These are phyloP conservation scores for Calophaca sinica DNA, from an alignment of 306 rosid species.

Conservation along the genomic window DNA sequence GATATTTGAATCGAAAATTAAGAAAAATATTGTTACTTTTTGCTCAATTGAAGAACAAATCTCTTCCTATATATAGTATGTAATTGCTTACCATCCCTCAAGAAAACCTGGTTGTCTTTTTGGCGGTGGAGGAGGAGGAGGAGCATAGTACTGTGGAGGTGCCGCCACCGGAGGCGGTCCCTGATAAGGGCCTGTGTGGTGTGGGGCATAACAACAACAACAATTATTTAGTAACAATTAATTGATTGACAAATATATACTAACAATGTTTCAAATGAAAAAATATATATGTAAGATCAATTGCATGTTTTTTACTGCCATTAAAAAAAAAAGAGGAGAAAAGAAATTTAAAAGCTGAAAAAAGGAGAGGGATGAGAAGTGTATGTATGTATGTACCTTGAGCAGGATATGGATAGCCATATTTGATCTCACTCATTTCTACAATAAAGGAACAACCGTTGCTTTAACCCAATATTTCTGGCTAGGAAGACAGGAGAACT, in stretches of 20 bases:
- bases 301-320: neutral
- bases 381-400: conserved; percentile 55
- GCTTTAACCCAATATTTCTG: conserved; percentile 24
- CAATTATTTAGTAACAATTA: conserved; percentile 5
- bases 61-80: neutral
- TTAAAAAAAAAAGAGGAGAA: neutral
- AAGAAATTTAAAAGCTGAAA: neutral
- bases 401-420: conserved; percentile 73
- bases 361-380: conserved; percentile 10
- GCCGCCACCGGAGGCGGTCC: conserved; percentile 74
- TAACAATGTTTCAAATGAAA: neutral
- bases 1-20: neutral
- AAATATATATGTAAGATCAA: neutral
- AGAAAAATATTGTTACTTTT: neutral
- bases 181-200: conserved; percentile 64
- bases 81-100: conserved; percentile 77
- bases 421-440: conserved; percentile 69
- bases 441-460: conserved; percentile 1
- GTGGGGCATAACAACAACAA: conserved; percentile 5
- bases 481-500: conserved; percentile 36
- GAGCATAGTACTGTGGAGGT: conserved; percentile 70
- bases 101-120: conserved; percentile 63
- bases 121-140: conserved; percentile 63
- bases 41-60: conserved; percentile 31
- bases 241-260: neutral